Evolutionary conservation across 2,329 filamentous ascomycete species (phyloP).

Genomic region (Xylariaceae sp.): DNA sequence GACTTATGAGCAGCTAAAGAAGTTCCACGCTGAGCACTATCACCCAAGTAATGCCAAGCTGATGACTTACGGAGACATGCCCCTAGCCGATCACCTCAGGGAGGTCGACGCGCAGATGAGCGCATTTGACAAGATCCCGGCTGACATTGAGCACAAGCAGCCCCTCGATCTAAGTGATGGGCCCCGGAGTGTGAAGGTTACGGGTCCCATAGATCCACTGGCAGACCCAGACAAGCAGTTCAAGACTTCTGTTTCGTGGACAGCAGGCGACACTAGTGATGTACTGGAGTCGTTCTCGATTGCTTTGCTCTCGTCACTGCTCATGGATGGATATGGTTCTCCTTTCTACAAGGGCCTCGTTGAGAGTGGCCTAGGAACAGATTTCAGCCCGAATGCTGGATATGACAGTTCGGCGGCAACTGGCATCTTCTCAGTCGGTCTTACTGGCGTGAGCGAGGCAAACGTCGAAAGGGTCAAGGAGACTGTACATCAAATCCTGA

Average conservation of each 20-base stretch:
- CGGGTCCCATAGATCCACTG: constrained; percentile 82
- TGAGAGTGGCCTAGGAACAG: constrained; percentile 84
- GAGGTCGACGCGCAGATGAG: constrained; percentile 74
- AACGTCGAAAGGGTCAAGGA: constrained; percentile 76
- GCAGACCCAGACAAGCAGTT: constrained; percentile 82
- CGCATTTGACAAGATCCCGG: constrained; percentile 67
- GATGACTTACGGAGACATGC: constrained; percentile 93
- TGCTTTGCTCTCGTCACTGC: constrained; percentile 74
- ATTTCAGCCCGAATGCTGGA: constrained; percentile 92
- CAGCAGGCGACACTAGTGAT: constrained; percentile 78
- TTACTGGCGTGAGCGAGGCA: constrained; percentile 82
- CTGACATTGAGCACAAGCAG: constrained; percentile 70
- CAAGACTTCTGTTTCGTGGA: constrained; percentile 93
- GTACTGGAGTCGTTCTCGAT: constrained; percentile 86
- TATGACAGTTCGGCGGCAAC: constrained; percentile 76
- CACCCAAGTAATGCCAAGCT: constrained; percentile 97
- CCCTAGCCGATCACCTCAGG: constrained; percentile 73
- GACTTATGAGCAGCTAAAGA: constrained; percentile 83
- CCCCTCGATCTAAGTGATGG: constrained; percentile 70
- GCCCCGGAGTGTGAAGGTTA: constrained; percentile 66
- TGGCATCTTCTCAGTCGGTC: constrained; percentile 84
- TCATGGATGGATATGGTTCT: constrained; percentile 94
- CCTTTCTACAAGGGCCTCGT: constrained; percentile 87
- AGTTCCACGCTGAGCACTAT: constrained; percentile 90
- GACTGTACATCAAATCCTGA: constrained; percentile 69